Base-by-base conservation (phyloP, 495 filamentous ascomycete species). In the Hypoxylon subgilvum region DNA sequence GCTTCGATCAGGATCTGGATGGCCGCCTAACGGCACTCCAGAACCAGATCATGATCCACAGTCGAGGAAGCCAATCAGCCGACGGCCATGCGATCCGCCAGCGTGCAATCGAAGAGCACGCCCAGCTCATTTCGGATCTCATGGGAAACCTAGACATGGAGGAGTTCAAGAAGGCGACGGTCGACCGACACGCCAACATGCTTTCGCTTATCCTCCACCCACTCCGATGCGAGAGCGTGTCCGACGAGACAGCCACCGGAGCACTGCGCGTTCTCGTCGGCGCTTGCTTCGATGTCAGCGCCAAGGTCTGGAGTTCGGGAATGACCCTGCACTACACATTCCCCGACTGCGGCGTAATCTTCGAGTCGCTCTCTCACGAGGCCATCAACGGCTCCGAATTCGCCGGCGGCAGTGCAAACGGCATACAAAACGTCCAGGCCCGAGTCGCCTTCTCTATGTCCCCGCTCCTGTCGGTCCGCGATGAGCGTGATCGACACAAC, bases 381-480 rank as follows among this genome's bases (percentile, higher is more conserved):
- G 67, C 67, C 0, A 23, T 65, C 21, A 73, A 75, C 19, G 53
- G 34, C 1, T 12, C 35, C 2, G 52, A 47, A 6, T 50, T 69
- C 2, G 39, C 50, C 7, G 14, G n/a, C 3, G 44, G n/a, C n/a
- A n/a, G n/a, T n/a, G n/a, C n/a, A n/a, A n/a, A n/a, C n/a, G n/a
- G n/a, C n/a, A n/a, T n/a, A n/a, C n/a, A n/a, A n/a, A n/a, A n/a
- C n/a, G 42, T 49, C 4, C 74, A 75, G 25, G 40, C 51, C 14
- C 64, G 72, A 0, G 48, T 76, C 10, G 70, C 67, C 2, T 68
- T 76, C 4, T 69, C 73, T 14, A 58, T 75, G 16, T 68, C 67
- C 1, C 74, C 74, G 0, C 54, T 66, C 2, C 58, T 74, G 18
- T 68, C 69, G 1, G 32, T 75, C n/a, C 67, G 74, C 4, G 72